Conservation (phyloP, 352 stramenopile species). For the Detonula confervacea region DNA sequence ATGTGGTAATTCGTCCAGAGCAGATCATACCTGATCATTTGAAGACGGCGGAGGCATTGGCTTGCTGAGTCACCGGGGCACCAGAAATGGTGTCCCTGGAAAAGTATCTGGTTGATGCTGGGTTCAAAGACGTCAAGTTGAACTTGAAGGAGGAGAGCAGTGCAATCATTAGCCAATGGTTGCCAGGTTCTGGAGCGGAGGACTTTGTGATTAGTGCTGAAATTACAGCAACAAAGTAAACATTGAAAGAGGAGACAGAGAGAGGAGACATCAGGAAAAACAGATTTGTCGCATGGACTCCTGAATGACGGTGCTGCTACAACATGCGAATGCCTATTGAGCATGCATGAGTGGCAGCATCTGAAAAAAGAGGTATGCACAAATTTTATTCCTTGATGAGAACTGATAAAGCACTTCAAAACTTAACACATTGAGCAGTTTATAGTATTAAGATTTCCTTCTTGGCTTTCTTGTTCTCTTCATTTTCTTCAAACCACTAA, state of each 20-base stretch:
- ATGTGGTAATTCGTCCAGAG: conserved; percentile 57
- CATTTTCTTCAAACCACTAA: conserved; percentile 31
- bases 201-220: conserved; percentile 59
- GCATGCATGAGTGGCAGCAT: not conserved
- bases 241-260: not conserved
- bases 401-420: too few species aligned
- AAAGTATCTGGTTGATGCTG: conserved; percentile 46
- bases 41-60: conserved; percentile 55
- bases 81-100: conserved; percentile 58
- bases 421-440: not conserved
- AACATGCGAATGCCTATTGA: conserved; percentile 1
- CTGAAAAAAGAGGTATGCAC: not conserved
- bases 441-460: not conserved
- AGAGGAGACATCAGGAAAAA: too few species aligned
- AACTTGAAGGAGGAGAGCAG: conserved; percentile 61
- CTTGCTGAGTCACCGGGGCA: conserved; percentile 72
- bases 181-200: conserved; percentile 61
- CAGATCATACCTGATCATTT: conserved; percentile 45
- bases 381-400: not conserved
- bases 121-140: conserved; percentile 62
- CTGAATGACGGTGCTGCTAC: conserved; percentile 25
- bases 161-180: conserved; percentile 63
- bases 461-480: conserved; percentile 12
- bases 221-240: conserved; percentile 41
- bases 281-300: conserved; percentile 2